Evolutionary conservation across 2,329 filamentous ascomycete genomes (phyloP).

Genomic region (Aspergillus calidoustus): DNA sequence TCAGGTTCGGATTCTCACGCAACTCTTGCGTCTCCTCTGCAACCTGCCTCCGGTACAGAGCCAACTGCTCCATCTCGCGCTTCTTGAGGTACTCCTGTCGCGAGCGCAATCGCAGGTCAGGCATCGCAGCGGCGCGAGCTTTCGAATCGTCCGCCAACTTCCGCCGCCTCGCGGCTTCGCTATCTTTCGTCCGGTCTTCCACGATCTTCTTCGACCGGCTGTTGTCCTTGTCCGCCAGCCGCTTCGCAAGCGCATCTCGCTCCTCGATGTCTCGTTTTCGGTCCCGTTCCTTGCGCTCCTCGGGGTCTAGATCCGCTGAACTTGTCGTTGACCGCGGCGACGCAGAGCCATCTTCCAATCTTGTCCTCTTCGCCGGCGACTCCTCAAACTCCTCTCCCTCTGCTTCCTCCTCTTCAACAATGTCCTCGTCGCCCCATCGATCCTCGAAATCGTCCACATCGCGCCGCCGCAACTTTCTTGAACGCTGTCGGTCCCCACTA

Average conservation of each 20-base stretch:
- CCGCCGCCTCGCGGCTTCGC: conserved; percentile 64
- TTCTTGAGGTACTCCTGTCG: conserved; percentile 94
- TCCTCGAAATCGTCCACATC: conserved; percentile 69
- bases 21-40: conserved; percentile 84
- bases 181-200: conserved; percentile 62
- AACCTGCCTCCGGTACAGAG: conserved; percentile 86
- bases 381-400: conserved; percentile 66
- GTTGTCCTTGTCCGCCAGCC: conserved; percentile 73
- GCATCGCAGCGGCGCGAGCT: conserved; percentile 72
- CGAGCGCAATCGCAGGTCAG: conserved; percentile 79
- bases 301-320: conserved; percentile 62
- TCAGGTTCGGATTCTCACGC: conserved; percentile 73
- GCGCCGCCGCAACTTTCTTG: conserved; percentile 57
- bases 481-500: conserved; percentile 48
- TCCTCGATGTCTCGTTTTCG: conserved; percentile 72
- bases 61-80: conserved; percentile 82
- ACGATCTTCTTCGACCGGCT: conserved; percentile 71
- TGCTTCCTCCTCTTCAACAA: conserved; percentile 46
- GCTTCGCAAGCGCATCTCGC: conserved; percentile 77
- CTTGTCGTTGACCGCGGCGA: conserved; percentile 33
- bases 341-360: conserved; percentile 62
- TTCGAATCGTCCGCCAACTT: conserved; percentile 69
- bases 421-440: conserved; percentile 80
- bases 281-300: conserved; percentile 61
- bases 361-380: conserved; percentile 72